Conservation (phyloP, 805 yeast genomes). For the Dipodascus geniculatus region DNA sequence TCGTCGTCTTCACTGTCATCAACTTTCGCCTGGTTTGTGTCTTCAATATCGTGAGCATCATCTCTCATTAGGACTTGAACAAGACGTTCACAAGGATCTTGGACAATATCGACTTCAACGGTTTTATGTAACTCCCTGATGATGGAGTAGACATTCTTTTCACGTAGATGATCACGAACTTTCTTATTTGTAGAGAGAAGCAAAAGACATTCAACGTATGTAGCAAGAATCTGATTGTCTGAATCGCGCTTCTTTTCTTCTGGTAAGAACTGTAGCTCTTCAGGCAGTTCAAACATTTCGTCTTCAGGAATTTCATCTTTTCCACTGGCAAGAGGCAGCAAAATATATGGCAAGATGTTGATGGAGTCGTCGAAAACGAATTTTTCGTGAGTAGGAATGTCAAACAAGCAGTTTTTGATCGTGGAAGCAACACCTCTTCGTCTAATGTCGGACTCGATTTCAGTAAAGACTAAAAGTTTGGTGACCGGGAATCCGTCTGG, state of each 20-base stretch:
- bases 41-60: slow-evolving; percentile 35
- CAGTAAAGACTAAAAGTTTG: slow-evolving; percentile 74
- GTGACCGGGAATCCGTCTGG: slow-evolving; percentile 72
- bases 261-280: slow-evolving; percentile 69
- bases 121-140: slow-evolving; percentile 73
- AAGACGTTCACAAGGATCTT: slow-evolving; percentile 66
- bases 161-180: slow-evolving; percentile 67
- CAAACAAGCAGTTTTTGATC: slow-evolving; percentile 80
- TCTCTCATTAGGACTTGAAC: slow-evolving; percentile 92
- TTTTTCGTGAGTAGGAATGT: slow-evolving; percentile 50
- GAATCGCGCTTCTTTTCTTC: slow-evolving; percentile 73
- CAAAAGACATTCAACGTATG: slow-evolving; percentile 70
- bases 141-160: slow-evolving; percentile 74
- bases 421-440: slow-evolving; percentile 91
- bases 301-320: slow-evolving; percentile 67
- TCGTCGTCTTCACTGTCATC: slow-evolving; percentile 17
- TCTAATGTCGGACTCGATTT: slow-evolving; percentile 61
- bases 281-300: slow-evolving; percentile 80
- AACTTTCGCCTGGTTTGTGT: slow-evolving; percentile 5
- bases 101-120: slow-evolving; percentile 33
- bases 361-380: slow-evolving; percentile 51
- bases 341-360: slow-evolving; percentile 68
- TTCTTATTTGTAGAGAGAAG: slow-evolving; percentile 64
- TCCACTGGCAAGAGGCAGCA: slow-evolving; percentile 73
- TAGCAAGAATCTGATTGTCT: slow-evolving; percentile 43